Evolutionary conservation across 139 green algal genomes (phyloP).

Genomic region (Coelastrella sp.): DNA sequence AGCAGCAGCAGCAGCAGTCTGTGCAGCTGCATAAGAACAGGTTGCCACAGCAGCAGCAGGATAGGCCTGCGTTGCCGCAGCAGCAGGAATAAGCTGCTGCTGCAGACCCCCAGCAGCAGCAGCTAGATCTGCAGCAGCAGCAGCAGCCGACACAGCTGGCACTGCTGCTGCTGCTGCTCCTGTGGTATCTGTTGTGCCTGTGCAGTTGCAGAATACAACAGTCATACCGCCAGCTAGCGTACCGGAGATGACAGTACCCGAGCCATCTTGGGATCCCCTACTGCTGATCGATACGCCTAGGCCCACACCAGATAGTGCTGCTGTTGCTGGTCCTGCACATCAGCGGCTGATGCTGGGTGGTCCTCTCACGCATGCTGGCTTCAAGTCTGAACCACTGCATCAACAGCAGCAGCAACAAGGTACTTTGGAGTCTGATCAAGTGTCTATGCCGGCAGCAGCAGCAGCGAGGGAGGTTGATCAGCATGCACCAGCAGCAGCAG

Average conservation of each 20-base stretch:
- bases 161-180: too few species aligned
- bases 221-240: not conserved
- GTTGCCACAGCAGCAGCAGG: constrained; percentile 22
- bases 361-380: not conserved
- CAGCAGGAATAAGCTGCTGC: too few species aligned
- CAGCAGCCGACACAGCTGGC: too few species aligned
- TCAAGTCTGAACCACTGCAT: not conserved
- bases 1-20: too few species aligned
- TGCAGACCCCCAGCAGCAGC: too few species aligned
- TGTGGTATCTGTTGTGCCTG: not conserved
- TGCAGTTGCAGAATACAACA: not conserved
- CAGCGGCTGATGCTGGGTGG: not conserved
- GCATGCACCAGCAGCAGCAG: too few species aligned
- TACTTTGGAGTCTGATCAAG: too few species aligned
- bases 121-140: too few species aligned
- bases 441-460: too few species aligned
- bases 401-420: too few species aligned
- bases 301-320: not conserved
- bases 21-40: too few species aligned
- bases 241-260: not conserved
- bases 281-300: constrained; percentile 25
- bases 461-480: too few species aligned
- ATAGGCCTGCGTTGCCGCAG: not conserved
- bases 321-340: not conserved
- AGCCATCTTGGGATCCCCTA: constrained; percentile 11